Base-by-base conservation (phyloP, 495 filamentous ascomycete genomes). In the Apodospora peruviana region DNA sequence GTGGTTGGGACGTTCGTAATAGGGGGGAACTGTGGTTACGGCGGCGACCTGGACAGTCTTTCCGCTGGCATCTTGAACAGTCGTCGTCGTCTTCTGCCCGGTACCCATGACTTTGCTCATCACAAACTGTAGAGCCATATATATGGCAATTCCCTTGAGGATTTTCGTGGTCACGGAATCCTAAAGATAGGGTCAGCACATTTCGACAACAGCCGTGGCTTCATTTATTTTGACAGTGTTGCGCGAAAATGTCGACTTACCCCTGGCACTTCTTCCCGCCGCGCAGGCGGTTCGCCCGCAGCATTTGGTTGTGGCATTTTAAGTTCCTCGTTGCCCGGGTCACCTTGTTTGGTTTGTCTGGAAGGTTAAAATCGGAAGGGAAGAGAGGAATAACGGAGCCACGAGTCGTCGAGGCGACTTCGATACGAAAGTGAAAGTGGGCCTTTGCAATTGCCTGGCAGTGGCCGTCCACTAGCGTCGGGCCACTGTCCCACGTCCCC, bases 21-120 rank as follows among this genome's bases (percentile, higher is more conserved):
- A 94, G 19, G 81, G 67, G 14, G 88, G 84, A 34, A 90, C 78
- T 64, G 68, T 43, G 65, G 65, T 40, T 67, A 66, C 66, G 23
- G 69, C 63, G 25, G 69, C 62, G 27, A 75, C 65, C 42, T 69
- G 67, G 53, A 75, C 59, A 9, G 63, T 50, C 27, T 73, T 68
- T 19, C 72, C 75, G 24, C 66, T 66, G 52, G 78, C 64, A 53
- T 77, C 72, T 40, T 64, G 71, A 27, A 76, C 60, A 11, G 61
- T 61, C 2, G 74, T 68, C 29, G 65, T 77, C 34, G 66, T 76
- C 46, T 65, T 68, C 32, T 66, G 64, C 17, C 59, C 58, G 52
- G 77, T 75, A 21, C 75, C 77, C 12, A 64, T 53, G 45, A 70
- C 61, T 53, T 74, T 69, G 49, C 70, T 73, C 63, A 75, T 66